These are phyloP conservation scores for Sugiyamaella americana DNA, from an alignment of 805 yeast species.

Conservation along the genomic window DNA sequence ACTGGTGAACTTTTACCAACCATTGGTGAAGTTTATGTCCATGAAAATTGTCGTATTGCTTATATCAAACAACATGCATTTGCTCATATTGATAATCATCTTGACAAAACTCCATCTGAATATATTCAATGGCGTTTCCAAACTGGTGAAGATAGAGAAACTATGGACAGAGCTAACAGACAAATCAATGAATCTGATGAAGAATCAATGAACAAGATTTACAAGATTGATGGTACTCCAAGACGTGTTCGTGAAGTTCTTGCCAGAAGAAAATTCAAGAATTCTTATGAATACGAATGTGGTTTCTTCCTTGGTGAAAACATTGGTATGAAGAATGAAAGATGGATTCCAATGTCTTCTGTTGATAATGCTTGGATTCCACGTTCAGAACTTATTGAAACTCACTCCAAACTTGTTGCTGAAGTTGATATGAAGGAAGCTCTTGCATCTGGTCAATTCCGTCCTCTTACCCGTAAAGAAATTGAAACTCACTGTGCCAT, in stretches of 20 bases:
- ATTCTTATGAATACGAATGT: conserved; percentile 99
- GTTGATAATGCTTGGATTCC: conserved; percentile 99
- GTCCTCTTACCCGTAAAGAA: conserved; percentile 99
- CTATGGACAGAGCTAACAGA: conserved; percentile 99
- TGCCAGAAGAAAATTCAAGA: conserved; percentile 99
- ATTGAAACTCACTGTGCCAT: conserved; percentile 97
- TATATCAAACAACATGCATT: conserved; percentile 99
- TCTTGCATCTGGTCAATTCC: conserved; percentile 99
- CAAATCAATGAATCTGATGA: conserved; percentile 95
- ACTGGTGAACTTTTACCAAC: conserved; percentile 99
- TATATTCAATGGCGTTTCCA: conserved; percentile 99
- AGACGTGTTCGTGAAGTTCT: conserved; percentile 94
- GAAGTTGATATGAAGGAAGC: conserved; percentile 99
- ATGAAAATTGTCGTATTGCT: conserved; percentile 99
- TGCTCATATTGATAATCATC: conserved; percentile 97
- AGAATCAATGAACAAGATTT: conserved; percentile 98
- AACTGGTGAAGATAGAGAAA: conserved; percentile 99
- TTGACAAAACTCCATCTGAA: conserved; percentile 99
- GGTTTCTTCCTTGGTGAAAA: conserved; percentile 97
- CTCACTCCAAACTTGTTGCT: conserved; percentile 98
- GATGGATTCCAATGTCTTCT: conserved; percentile 99
- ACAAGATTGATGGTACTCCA: conserved; percentile 97
- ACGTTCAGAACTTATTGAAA: conserved; percentile 96
- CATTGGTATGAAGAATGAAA: conserved; percentile 97
- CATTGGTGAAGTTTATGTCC: conserved; percentile 96